Evolutionary conservation across 2,329 filamentous ascomycete genomes (phyloP), one percentile per base, ranked within the genome.

Genomic region (Biscogniauxia sp.): DNA sequence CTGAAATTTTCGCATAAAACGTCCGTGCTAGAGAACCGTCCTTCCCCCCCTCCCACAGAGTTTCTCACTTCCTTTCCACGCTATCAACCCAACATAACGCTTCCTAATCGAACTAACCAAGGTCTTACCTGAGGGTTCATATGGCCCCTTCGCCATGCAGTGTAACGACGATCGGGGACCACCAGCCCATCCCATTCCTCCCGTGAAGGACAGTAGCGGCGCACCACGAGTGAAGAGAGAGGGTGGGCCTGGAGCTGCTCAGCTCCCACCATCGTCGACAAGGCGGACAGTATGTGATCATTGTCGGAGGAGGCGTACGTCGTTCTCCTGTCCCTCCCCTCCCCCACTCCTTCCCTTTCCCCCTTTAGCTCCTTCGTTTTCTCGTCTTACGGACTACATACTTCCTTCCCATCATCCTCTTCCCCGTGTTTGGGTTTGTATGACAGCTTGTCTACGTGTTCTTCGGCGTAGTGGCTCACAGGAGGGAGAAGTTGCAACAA

Each of bases 251-350:
- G 53, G 23, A 6, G 25, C 55, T n/a, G 57, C 25, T 37, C 37
- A 51, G 20, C 55, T 25, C 5, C 23, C 55, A 20, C 23, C 20
- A 51, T 51, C 54, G 45, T 51, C 66, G 25, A 75, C 28, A 9
- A 32, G 73, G 61, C 73, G 77, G 45, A 79, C 74, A 28, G 78
- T 80, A 37, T 80, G 78, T 66, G 78, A 80, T 61, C 77, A 80
- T 63, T 80, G 78, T 67, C 75, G 78, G 57, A 69, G 76, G 65
- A 72, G 78, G 64, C 71, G 78, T 79, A 74, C 63, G 77, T 72
- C 32, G 25, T 53, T n/a, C 54, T 52, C 57, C 28, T 60, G 56
- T 60, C 54, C 28, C 28, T 41, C 53, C 28, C 51, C 37, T 7
- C 26, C 58, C 2, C 2, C 53, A n/a, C 11, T 19, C n/a, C 45